Evolutionary conservation across 495 filamentous ascomycete species (phyloP).

Genomic region (Daldinia vernicosa): DNA sequence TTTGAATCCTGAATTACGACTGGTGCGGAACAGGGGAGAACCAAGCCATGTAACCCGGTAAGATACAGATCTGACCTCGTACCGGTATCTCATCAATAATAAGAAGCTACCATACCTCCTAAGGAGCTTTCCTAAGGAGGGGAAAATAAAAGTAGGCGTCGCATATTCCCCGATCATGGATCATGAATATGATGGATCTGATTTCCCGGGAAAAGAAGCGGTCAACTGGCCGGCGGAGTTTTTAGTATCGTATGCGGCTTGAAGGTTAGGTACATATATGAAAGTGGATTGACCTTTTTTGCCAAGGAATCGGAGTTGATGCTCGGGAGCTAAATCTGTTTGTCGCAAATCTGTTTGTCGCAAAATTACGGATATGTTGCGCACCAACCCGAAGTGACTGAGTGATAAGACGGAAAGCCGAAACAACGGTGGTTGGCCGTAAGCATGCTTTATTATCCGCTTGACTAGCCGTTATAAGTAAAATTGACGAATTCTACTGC

Average conservation of each 20-base stretch:
- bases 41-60: slow-evolving; percentile 23
- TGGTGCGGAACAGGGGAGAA: slow-evolving; percentile 29
- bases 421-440: slow-evolving; percentile 33
- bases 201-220: slow-evolving; percentile 26
- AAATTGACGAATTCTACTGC: too few species aligned
- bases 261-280: slow-evolving; percentile 1
- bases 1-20: slow-evolving; percentile 32
- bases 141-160: neutral
- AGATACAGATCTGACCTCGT: slow-evolving; percentile 34
- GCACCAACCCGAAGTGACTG: neutral
- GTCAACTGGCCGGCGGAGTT: slow-evolving; percentile 30
- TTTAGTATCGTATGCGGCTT: slow-evolving; percentile 15
- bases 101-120: neutral
- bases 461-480: too few species aligned
- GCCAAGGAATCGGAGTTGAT: slow-evolving; percentile 3
- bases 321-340: slow-evolving; percentile 4
- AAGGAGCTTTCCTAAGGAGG: too few species aligned
- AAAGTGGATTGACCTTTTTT: slow-evolving; percentile 15
- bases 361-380: neutral
- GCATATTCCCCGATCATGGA: neutral
- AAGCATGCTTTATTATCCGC: neutral
- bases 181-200: neutral
- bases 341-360: neutral
- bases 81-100: slow-evolving; percentile 12
- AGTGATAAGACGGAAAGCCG: slow-evolving; percentile 10